Percentiles rank a stretch among this genome's conserved stretches.
These are phyloP conservation scores for Macroventuria anomochaeta DNA, from an alignment of 2,329 filamentous ascomycete species.

Conservation along the genomic window DNA sequence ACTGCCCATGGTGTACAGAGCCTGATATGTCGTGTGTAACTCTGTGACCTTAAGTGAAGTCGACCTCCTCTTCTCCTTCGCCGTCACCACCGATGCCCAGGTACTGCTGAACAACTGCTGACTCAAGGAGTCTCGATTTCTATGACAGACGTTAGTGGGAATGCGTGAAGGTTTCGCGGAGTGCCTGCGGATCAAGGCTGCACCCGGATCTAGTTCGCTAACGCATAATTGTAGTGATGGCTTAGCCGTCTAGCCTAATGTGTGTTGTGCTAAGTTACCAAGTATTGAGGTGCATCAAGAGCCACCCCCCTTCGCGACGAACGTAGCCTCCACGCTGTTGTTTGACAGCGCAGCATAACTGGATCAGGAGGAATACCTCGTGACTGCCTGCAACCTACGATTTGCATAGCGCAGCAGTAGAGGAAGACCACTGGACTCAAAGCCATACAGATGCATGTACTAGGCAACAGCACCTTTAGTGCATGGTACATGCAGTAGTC, in stretches of 20 bases:
- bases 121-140: constrained; percentile 44
- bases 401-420: neutral
- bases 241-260: neutral
- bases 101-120: constrained; percentile 42
- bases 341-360: too few relatives aligned
- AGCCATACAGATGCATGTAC: neutral
- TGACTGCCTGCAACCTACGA: too few relatives aligned
- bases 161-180: neutral
- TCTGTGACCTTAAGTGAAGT: constrained; percentile 38
- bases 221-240: neutral
- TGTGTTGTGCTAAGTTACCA: neutral
- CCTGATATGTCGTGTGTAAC: neutral
- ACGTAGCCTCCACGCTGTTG: neutral
- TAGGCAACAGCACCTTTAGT: too few relatives aligned
- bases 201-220: neutral
- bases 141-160: constrained; percentile 26
- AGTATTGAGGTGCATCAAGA: neutral
- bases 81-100: constrained; percentile 36
- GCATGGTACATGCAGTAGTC: neutral
- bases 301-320: neutral
- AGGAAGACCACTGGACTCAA: neutral
- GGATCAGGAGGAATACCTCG: too few relatives aligned
- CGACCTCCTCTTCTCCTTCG: constrained; percentile 34
- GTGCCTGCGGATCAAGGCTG: neutral
- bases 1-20: too few relatives aligned